These are phyloP conservation scores for Aspergillus novoparasiticus DNA, from an alignment of 2,329 filamentous ascomycete species.

Conservation along the genomic window DNA sequence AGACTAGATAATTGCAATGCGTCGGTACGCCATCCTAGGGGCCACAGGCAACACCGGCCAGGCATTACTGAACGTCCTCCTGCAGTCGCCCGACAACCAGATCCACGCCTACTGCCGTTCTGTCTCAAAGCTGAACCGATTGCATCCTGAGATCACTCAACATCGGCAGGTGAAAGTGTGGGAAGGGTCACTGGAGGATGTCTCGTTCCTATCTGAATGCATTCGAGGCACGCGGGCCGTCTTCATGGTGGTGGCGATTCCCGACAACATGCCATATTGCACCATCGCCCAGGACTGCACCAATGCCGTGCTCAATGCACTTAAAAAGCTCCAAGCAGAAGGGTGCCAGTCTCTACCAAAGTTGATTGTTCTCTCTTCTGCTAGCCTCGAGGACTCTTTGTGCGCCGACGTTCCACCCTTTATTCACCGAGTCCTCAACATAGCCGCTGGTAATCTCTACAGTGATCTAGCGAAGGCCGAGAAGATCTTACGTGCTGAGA, in stretches of 20 bases:
- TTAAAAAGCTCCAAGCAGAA: slow-evolving; percentile 30
- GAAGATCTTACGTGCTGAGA: slow-evolving; percentile 1
- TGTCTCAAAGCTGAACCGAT: slow-evolving; percentile 39
- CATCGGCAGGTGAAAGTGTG: slow-evolving; percentile 44
- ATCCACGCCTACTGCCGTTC: slow-evolving; percentile 52
- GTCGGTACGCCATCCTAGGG: slow-evolving; percentile 46
- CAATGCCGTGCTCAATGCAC: slow-evolving; percentile 38
- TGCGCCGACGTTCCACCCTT: slow-evolving; percentile 6
- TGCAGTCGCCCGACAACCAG: slow-evolving; percentile 30
- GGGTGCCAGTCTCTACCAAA: slow-evolving; percentile 32
- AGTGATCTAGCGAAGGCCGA: slow-evolving; percentile 8
- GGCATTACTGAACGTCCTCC: slow-evolving; percentile 45
- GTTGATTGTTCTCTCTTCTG: slow-evolving; percentile 49
- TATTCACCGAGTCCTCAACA: slow-evolving; percentile 8
- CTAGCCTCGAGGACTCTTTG: slow-evolving; percentile 45
- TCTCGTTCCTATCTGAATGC: slow-evolving; percentile 40
- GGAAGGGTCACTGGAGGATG: slow-evolving; percentile 46
- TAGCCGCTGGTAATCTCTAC: slow-evolving; percentile 11
- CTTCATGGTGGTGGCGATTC: slow-evolving; percentile 46
- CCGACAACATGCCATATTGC: slow-evolving; percentile 50
- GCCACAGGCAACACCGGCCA: slow-evolving; percentile 50
- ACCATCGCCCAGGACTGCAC: slow-evolving; percentile 42
- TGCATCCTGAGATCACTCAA: slow-evolving; percentile 36
- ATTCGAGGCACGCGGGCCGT: slow-evolving; percentile 39
- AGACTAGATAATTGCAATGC: background rate